Conservation (phyloP, 2,329 filamentous ascomycete species). For the Pyricularia pennisetigena region DNA sequence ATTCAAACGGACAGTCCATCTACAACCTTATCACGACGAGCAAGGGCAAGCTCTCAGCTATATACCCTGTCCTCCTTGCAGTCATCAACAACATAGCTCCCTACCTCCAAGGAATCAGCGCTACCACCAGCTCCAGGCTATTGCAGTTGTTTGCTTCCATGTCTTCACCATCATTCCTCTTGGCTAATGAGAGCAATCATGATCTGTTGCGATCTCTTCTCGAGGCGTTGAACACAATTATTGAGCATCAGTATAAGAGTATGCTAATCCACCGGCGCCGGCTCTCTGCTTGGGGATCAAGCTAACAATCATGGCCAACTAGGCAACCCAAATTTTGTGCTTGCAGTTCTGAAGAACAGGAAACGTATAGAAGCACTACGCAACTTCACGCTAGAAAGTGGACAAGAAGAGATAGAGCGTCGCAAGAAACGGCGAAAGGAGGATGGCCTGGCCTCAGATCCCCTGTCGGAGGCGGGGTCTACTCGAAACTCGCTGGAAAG, state of each 20-base stretch:
- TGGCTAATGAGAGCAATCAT: conserved; percentile 90
- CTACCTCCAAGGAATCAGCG: conserved; percentile 67
- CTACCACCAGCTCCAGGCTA: conserved; percentile 67
- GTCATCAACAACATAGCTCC: conserved; percentile 91
- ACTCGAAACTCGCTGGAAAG: conserved; percentile 59
- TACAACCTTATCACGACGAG: conserved; percentile 85
- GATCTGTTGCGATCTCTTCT: conserved; percentile 69
- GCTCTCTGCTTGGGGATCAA: background rate
- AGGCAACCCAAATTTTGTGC: conserved; percentile 77
- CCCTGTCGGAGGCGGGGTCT: conserved; percentile 33
- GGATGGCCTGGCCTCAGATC: conserved; percentile 36
- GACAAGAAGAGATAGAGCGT: conserved; percentile 81
- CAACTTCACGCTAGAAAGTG: conserved; percentile 83
- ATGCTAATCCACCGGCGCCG: conserved; percentile 20
- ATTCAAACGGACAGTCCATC: conserved; percentile 52
- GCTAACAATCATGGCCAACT: conserved; percentile 8
- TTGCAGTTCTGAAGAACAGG: conserved; percentile 67
- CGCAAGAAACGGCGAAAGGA: conserved; percentile 64
- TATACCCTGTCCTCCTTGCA: conserved; percentile 85
- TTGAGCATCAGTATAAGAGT: conserved; percentile 82
- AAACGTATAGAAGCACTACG: conserved; percentile 79
- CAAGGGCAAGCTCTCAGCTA: conserved; percentile 79
- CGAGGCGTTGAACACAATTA: conserved; percentile 79
- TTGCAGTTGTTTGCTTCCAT: conserved; percentile 85
- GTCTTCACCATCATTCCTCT: conserved; percentile 84